Percentiles rank a stretch among this genome's conserved stretches.
phyloP scores from a whole-genome alignment of 192 early-diverging fungal genomes.

The Mortierella alpina region DNA sequence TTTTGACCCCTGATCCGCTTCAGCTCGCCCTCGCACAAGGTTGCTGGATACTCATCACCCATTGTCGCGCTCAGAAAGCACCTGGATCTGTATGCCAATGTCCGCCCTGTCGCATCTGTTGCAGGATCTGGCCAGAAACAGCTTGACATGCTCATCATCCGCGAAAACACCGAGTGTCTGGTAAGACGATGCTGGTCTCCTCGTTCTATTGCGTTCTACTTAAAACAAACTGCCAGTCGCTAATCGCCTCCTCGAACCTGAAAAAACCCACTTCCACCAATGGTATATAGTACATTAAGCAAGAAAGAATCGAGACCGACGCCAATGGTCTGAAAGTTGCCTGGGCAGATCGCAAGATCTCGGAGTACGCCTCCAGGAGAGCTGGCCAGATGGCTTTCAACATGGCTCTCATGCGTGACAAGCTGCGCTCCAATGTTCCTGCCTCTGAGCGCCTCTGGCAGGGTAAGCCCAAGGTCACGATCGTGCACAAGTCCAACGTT shows the following conservation, averaged over 20 bases:
- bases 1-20: background rate
- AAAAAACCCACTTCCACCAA: background rate
- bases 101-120: slow-evolving; percentile 90
- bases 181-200: slow-evolving; percentile 55
- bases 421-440: slow-evolving; percentile 68
- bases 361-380: slow-evolving; percentile 87
- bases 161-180: slow-evolving; percentile 98
- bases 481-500: slow-evolving; percentile 99
- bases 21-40: slow-evolving; percentile 98
- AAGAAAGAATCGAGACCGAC: slow-evolving; percentile 75
- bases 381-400: slow-evolving; percentile 93
- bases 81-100: slow-evolving; percentile 97
- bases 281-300: slow-evolving; percentile 81
- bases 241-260: too few species aligned
- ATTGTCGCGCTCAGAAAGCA: slow-evolving; percentile 96
- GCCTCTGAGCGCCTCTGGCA: slow-evolving; percentile 73
- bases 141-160: slow-evolving; percentile 96
- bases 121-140: slow-evolving; percentile 67
- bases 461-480: slow-evolving; percentile 82
- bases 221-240: background rate
- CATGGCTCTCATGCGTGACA: slow-evolving; percentile 86
- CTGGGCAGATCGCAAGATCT: slow-evolving; percentile 91
- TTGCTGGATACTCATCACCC: slow-evolving; percentile 97
- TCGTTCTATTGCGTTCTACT: background rate
- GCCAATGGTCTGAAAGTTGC: slow-evolving; percentile 75